A percentile compares a stretch with the other conserved stretches of the same genome.
These are phyloP conservation scores for Spiromastix sp. DNA, from an alignment of 2,329 filamentous ascomycete genomes.

Conservation along the genomic window DNA sequence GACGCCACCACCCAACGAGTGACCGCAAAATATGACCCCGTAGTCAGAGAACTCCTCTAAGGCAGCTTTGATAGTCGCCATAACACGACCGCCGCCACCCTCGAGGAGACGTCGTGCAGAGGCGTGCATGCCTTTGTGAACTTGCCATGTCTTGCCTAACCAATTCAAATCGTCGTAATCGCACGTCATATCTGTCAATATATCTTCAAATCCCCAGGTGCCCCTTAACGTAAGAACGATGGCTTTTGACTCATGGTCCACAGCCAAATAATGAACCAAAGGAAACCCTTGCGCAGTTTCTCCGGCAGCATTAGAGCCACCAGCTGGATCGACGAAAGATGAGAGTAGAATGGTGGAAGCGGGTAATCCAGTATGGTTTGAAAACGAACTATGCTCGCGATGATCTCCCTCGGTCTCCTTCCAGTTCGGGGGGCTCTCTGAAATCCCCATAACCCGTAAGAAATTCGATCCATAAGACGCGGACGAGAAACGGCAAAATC, in stretches of 20 bases:
- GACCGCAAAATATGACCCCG: slow-evolving; percentile 58
- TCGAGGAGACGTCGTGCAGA: slow-evolving; percentile 58
- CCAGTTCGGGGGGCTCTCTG: slow-evolving; percentile 20
- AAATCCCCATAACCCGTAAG: slow-evolving; percentile 37
- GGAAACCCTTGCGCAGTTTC: slow-evolving; percentile 57
- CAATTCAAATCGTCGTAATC: slow-evolving; percentile 50
- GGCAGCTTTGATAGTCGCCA: slow-evolving; percentile 55
- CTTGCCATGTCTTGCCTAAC: slow-evolving; percentile 55
- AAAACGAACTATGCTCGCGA: slow-evolving; percentile 37
- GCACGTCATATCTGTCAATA: slow-evolving; percentile 63
- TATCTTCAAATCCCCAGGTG: slow-evolving; percentile 63
- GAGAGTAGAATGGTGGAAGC: slow-evolving; percentile 48
- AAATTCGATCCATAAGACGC: slow-evolving; percentile 38
- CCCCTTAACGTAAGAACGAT: slow-evolving; percentile 64
- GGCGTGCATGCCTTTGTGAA: slow-evolving; percentile 65
- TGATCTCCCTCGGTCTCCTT: slow-evolving; percentile 23
- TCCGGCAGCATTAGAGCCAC: slow-evolving; percentile 55
- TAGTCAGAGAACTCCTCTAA: slow-evolving; percentile 59
- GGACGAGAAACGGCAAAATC: slow-evolving; percentile 37
- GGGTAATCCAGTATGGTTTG: slow-evolving; percentile 33
- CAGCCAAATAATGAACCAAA: slow-evolving; percentile 61
- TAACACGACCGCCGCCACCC: slow-evolving; percentile 55
- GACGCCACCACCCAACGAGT: slow-evolving; percentile 60
- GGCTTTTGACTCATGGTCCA: slow-evolving; percentile 61
- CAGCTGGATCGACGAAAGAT: slow-evolving; percentile 60